These are phyloP conservation scores for Diaporthe humulicola DNA, from an alignment of 2,329 filamentous ascomycete genomes.

Conservation along the genomic window DNA sequence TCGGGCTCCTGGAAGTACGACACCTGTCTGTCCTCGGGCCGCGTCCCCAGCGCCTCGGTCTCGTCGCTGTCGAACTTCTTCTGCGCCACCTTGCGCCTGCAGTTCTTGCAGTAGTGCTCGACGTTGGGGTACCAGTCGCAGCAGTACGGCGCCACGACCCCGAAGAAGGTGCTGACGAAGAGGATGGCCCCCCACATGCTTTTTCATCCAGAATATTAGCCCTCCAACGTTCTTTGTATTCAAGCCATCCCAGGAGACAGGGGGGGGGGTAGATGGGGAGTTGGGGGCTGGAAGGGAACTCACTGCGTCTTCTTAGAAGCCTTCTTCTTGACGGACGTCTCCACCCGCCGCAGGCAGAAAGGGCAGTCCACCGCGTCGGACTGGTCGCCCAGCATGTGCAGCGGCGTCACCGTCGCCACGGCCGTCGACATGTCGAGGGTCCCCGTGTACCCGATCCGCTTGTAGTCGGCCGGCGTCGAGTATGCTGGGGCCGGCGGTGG, in stretches of 20 bases:
- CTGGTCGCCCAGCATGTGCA: constrained; percentile 25
- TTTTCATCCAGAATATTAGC: background rate
- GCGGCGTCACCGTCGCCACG: constrained; percentile 20
- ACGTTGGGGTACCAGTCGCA: constrained; percentile 19
- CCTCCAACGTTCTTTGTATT: too few relatives aligned
- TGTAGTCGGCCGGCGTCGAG: background rate
- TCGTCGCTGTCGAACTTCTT: background rate
- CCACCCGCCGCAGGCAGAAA: constrained; percentile 24
- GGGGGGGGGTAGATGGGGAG: too few relatives aligned
- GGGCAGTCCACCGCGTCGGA: constrained; percentile 27
- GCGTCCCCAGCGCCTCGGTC: constrained; percentile 14
- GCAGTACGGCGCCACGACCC: constrained; percentile 9
- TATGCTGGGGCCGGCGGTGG: background rate
- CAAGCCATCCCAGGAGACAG: too few relatives aligned
- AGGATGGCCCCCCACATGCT: background rate
- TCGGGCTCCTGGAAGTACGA: constrained; percentile 13
- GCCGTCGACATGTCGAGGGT: constrained; percentile 20
- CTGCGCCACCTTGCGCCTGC: constrained; percentile 26
- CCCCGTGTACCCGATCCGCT: constrained; percentile 16
- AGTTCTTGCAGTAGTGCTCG: constrained; percentile 29
- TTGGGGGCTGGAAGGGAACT: background rate
- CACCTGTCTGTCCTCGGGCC: constrained; percentile 1
- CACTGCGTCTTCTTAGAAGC: constrained; percentile 14
- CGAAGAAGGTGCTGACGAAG: constrained; percentile 12
- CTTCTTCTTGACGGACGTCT: constrained; percentile 28